Conservation (phyloP, 2,329 filamentous ascomycete genomes). For the Penicillium sp. region DNA sequence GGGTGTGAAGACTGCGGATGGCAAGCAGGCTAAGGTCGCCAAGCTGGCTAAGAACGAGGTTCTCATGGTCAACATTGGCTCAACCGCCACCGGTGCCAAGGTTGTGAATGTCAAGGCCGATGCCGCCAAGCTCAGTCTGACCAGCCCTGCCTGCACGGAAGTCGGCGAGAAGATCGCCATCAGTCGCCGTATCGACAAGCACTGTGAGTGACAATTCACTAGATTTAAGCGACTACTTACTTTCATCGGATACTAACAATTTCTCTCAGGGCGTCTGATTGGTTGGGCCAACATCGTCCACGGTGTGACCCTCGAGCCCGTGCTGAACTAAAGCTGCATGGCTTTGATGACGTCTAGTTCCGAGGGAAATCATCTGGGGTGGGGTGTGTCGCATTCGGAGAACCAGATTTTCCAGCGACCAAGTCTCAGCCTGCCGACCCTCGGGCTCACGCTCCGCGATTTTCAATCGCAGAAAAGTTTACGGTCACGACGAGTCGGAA, state of each 20-base stretch:
- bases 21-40: conserved; percentile 98
- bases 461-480: conserved; percentile 30
- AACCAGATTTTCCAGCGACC: conserved; percentile 8
- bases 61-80: conserved; percentile 99
- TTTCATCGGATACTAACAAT: neutral
- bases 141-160: conserved; percentile 93
- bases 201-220: neutral
- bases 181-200: conserved; percentile 92
- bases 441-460: conserved; percentile 24
- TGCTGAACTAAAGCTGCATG: conserved; percentile 39
- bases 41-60: conserved; percentile 99
- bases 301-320: conserved; percentile 53
- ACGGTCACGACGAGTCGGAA: conserved; percentile 34
- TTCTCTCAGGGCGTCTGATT: conserved; percentile 71
- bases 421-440: conserved; percentile 21
- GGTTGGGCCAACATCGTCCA: conserved; percentile 82
- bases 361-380: conserved; percentile 12
- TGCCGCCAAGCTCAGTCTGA: conserved; percentile 91
- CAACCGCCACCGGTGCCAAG: conserved; percentile 95
- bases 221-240: neutral
- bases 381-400: conserved; percentile 16
- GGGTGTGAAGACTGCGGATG: conserved; percentile 96
- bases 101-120: conserved; percentile 96
- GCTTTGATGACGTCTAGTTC: conserved; percentile 21
- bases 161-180: conserved; percentile 98